phyloP scores from a whole-genome alignment of 2,329 filamentous ascomycete species.

The Fusarium irregulare region DNA sequence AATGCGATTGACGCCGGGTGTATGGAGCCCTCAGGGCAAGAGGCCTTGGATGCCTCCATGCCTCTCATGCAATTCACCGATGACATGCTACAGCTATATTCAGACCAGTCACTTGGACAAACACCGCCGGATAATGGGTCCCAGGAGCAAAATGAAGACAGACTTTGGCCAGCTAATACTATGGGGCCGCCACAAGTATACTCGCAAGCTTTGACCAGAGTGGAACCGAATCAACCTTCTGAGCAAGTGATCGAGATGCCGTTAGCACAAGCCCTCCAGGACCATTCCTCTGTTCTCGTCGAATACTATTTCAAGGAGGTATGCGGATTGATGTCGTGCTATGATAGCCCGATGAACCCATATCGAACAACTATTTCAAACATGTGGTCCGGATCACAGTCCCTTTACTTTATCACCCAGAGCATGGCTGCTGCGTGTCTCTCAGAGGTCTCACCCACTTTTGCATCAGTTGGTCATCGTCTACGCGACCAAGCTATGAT shows the following conservation, averaged over 20 bases:
- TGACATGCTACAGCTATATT: slow-evolving; percentile 15
- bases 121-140: slow-evolving; percentile 14
- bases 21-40: slow-evolving; percentile 3
- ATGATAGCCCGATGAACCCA: slow-evolving; percentile 70
- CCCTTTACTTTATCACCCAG: slow-evolving; percentile 70
- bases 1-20: slow-evolving; percentile 18
- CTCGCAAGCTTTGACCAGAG: background rate
- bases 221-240: slow-evolving; percentile 2
- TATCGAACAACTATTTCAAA: slow-evolving; percentile 68
- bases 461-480: slow-evolving; percentile 62
- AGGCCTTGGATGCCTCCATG: slow-evolving; percentile 18
- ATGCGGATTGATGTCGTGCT: slow-evolving; percentile 71
- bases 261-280: slow-evolving; percentile 34
- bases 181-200: background rate
- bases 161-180: slow-evolving; percentile 18
- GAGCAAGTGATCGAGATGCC: slow-evolving; percentile 19
- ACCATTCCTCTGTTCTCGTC: slow-evolving; percentile 66
- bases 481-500: slow-evolving; percentile 62
- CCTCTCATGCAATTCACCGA: slow-evolving; percentile 30
- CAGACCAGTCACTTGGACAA: slow-evolving; percentile 16
- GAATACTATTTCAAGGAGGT: slow-evolving; percentile 74
- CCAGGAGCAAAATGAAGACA: slow-evolving; percentile 26
- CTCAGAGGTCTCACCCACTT: slow-evolving; percentile 58
- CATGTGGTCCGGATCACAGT: slow-evolving; percentile 67
- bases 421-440: slow-evolving; percentile 73